Percentiles rank a stretch among this genome's conserved stretches.
These are phyloP conservation scores for Amanita polypyramis DNA, from an alignment of 768 basidiomycete species.

Conservation along the genomic window DNA sequence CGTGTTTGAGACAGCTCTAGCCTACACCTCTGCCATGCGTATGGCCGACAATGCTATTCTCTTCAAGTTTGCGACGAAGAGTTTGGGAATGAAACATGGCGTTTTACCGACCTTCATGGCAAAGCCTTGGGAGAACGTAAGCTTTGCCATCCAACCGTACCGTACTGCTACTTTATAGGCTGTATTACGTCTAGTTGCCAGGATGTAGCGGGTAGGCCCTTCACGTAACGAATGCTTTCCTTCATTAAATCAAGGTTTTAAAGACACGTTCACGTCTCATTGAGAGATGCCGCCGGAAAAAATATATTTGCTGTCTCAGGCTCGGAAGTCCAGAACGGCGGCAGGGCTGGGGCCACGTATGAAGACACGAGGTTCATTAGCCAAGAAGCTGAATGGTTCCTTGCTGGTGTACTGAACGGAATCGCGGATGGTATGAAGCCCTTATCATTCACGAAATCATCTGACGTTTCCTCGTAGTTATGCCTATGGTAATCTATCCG, in stretches of 20 bases:
- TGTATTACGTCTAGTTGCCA: constrained; percentile 50
- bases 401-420: constrained; percentile 89
- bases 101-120: constrained; percentile 98
- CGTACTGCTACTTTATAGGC: not conserved
- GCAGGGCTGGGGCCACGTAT: constrained; percentile 60
- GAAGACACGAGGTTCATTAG: constrained; percentile 82
- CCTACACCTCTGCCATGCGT: constrained; percentile 66
- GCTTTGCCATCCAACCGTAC: constrained; percentile 16
- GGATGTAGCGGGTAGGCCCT: constrained; percentile 81
- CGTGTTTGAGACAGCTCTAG: constrained; percentile 78
- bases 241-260: not conserved
- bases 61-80: constrained; percentile 91
- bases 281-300: constrained; percentile 54
- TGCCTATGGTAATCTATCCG: constrained; percentile 57
- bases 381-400: constrained; percentile 78
- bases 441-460: not conserved
- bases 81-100: constrained; percentile 80
- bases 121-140: constrained; percentile 88
- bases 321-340: constrained; percentile 41
- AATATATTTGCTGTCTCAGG: constrained; percentile 76
- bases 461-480: constrained; percentile 31
- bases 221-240: not conserved
- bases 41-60: constrained; percentile 91
- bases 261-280: constrained; percentile 88
- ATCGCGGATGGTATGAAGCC: constrained; percentile 66